Percentiles rank a stretch among this genome's conserved stretches.
These are phyloP conservation scores for Dendrobium catenatum DNA, from an alignment of 106 monocot genomes.

Conservation along the genomic window DNA sequence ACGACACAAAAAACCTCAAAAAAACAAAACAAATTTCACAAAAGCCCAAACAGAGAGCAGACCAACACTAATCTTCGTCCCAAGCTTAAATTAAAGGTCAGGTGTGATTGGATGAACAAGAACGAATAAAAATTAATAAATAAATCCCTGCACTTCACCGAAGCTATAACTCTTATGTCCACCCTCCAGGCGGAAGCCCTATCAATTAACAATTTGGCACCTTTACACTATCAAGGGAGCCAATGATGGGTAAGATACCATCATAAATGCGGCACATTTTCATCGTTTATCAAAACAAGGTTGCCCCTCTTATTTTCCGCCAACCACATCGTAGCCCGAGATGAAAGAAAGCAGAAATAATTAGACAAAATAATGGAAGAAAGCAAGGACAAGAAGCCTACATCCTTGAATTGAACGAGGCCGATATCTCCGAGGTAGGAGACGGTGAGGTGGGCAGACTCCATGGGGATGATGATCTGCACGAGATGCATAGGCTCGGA, in stretches of 20 bases:
- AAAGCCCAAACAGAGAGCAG: too few species aligned
- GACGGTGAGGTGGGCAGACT: conserved; percentile 71
- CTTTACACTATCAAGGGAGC: neutral
- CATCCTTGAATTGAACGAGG: conserved; percentile 93
- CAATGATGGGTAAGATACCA: neutral
- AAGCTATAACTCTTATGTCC: neutral
- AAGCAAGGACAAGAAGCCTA: conserved; percentile 15
- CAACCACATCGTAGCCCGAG: neutral
- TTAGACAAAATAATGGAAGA: neutral
- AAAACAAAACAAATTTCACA: too few species aligned
- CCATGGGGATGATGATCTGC: conserved; percentile 90
- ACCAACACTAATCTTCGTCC: neutral
- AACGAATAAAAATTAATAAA: neutral
- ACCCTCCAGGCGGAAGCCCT: neutral
- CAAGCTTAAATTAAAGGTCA: neutral
- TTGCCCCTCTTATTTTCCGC: neutral
- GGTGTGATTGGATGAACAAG: neutral
- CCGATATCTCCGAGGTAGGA: conserved; percentile 95
- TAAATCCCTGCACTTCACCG: neutral
- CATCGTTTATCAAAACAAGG: neutral
- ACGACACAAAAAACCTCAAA: neutral
- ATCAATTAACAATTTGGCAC: neutral
- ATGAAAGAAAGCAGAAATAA: neutral
- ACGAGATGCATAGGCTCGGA: conserved; percentile 96
- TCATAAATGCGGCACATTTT: neutral